Percentiles rank a stretch among this genome's conserved stretches.
phyloP scores from a whole-genome alignment of 192 early-diverging fungal species.

The Phlyctochytrium arcticum region DNA sequence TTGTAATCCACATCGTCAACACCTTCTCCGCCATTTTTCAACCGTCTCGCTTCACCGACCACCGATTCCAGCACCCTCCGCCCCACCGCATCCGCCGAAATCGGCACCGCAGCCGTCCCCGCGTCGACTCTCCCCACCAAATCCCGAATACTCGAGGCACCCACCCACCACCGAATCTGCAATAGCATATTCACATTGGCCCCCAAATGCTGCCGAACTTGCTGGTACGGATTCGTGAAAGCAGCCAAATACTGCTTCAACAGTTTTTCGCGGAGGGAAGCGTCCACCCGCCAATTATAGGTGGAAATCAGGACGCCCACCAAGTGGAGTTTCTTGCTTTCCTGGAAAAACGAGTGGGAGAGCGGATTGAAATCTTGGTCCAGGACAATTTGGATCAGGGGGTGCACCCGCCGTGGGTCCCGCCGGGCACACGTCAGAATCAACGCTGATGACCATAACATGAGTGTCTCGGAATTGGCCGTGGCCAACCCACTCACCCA shows the following conservation, averaged over 20 bases:
- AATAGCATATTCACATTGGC: constrained; percentile 44
- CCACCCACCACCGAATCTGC: constrained; percentile 12
- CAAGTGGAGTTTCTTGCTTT: constrained; percentile 76
- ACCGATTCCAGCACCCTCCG: neutral
- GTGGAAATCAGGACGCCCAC: constrained; percentile 54
- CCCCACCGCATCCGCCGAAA: neutral
- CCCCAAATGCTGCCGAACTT: constrained; percentile 79
- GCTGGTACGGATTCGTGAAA: constrained; percentile 81
- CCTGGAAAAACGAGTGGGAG: constrained; percentile 77
- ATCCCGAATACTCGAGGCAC: constrained; percentile 16
- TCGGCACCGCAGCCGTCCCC: neutral
- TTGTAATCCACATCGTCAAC: constrained; percentile 47
- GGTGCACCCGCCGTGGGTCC: constrained; percentile 76
- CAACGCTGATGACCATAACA: constrained; percentile 72
- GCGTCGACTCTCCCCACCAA: constrained; percentile 2
- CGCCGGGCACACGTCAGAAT: constrained; percentile 59
- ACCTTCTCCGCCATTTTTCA: neutral
- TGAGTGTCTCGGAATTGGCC: constrained; percentile 69
- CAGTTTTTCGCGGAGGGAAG: constrained; percentile 25
- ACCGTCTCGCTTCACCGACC: neutral
- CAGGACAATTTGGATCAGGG: constrained; percentile 68
- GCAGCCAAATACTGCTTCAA: constrained; percentile 52
- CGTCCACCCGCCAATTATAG: constrained; percentile 71
- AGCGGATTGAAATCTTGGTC: constrained; percentile 32
- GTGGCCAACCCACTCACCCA: constrained; percentile 56